Evolutionary conservation across 148 eudicot genomes (phyloP).

Genomic region (Arbutus unedo): DNA sequence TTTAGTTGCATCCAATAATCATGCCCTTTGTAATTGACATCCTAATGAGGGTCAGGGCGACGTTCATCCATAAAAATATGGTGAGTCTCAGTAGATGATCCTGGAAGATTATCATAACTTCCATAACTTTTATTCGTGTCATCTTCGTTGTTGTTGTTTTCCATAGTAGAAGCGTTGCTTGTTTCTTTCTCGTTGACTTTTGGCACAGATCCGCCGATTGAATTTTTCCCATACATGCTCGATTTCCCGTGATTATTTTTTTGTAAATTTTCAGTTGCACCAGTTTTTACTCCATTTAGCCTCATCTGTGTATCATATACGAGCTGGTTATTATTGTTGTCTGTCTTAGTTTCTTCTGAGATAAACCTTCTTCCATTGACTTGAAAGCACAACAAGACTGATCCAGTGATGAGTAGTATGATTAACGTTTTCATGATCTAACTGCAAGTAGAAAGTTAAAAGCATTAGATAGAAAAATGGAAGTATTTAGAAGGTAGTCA

Average conservation of each 20-base stretch:
- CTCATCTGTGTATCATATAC: background rate
- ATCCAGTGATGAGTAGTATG: conserved; percentile 1
- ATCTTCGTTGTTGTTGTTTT: background rate
- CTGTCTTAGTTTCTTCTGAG: background rate
- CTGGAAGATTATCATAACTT: background rate
- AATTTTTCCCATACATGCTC: no score
- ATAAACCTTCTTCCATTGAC: background rate
- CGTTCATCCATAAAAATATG: background rate
- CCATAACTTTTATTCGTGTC: background rate
- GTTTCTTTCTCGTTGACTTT: background rate
- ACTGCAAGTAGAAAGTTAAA: background rate
- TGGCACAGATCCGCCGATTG: background rate
- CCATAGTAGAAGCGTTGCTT: background rate
- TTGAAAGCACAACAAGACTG: conserved; percentile 1
- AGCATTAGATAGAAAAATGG: background rate
- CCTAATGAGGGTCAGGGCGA: background rate
- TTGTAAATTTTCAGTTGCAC: background rate
- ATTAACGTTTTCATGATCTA: conserved; percentile 2
- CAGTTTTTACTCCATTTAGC: background rate
- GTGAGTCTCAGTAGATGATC: background rate
- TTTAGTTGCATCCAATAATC: background rate
- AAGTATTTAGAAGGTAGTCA: background rate
- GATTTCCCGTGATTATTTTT: no score
- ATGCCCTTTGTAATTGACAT: background rate
- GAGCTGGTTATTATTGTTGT: background rate